phyloP scores from a whole-genome alignment of 2,329 filamentous ascomycete genomes.

The Pseudogymnoascus sp. region DNA sequence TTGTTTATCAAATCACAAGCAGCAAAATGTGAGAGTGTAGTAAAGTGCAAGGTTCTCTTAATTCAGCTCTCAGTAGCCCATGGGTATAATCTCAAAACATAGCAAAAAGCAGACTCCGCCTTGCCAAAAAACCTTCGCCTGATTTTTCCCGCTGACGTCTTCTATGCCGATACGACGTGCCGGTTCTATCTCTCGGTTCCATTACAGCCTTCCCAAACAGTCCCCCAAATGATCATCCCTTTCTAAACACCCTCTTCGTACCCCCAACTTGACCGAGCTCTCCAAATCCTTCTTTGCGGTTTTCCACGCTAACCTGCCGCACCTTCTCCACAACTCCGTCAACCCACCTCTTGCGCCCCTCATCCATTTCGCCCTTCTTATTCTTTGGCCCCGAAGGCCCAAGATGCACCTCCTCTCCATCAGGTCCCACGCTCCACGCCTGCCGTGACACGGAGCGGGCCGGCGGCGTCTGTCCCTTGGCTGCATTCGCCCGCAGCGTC shows the following conservation, averaged over 20 bases:
- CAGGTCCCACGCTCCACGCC: constrained; percentile 33
- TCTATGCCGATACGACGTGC: neutral
- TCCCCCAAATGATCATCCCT: constrained; percentile 20
- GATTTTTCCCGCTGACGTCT: neutral
- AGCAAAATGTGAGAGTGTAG: neutral
- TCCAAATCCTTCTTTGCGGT: constrained; percentile 45
- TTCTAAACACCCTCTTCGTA: constrained; percentile 63
- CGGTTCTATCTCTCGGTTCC: neutral
- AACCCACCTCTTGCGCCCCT: constrained; percentile 71
- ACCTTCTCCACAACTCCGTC: constrained; percentile 77
- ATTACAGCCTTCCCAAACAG: neutral
- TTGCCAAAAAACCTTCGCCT: neutral
- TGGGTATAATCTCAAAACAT: constrained; percentile 8
- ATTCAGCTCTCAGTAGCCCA: neutral
- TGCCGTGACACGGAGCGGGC: constrained; percentile 13
- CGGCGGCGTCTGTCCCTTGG: constrained; percentile 16
- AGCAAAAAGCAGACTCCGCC: constrained; percentile 2
- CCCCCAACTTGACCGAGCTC: constrained; percentile 64
- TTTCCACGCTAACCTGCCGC: constrained; percentile 57
- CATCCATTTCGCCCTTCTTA: constrained; percentile 57
- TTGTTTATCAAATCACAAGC: neutral
- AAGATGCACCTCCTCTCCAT: constrained; percentile 49
- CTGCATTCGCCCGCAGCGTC: constrained; percentile 3
- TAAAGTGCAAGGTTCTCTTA: constrained; percentile 6
- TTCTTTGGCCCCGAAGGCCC: constrained; percentile 64